phyloP scores from a whole-genome alignment of 1,284 basidiomycete genomes.

The Tylopilus orsonianus region DNA sequence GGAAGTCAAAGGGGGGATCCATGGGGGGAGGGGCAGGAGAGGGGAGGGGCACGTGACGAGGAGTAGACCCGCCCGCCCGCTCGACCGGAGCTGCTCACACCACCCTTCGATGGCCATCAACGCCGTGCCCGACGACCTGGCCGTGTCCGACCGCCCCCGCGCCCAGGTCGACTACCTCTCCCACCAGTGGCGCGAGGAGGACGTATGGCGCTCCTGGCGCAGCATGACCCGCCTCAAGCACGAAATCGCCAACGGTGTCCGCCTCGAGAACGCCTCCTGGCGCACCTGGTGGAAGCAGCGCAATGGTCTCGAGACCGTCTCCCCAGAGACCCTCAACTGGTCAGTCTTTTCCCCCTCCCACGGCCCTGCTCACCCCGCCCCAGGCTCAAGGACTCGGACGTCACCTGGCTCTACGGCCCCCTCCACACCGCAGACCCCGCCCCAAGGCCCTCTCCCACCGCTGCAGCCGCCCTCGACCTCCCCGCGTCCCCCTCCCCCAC shows the following conservation, averaged over 20 bases:
- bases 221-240: conserved; percentile 99
- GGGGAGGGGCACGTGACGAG: no score
- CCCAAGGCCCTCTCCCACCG: conserved; percentile 31
- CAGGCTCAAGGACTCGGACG: conserved; percentile 99
- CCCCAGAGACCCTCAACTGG: conserved; percentile 98
- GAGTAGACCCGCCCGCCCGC: not conserved
- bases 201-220: conserved; percentile 98
- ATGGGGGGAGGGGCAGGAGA: conserved; percentile 34
- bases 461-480: conserved; percentile 37
- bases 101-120: conserved; percentile 48
- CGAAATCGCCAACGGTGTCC: conserved; percentile 93
- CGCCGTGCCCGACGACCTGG: conserved; percentile 64
- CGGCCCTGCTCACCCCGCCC: conserved; percentile 2
- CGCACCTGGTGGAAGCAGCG: conserved; percentile 99
- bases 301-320: conserved; percentile 93
- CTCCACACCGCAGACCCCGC: conserved; percentile 84
- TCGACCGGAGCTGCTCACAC: not conserved
- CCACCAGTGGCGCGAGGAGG: conserved; percentile 97
- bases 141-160: conserved; percentile 60
- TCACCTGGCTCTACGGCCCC: conserved; percentile 98
- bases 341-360: conserved; percentile 43
- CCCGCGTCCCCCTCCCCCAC: conserved; percentile 35
- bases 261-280: conserved; percentile 98
- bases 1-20: conserved; percentile 67
- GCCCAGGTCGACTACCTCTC: conserved; percentile 85